Percentiles rank a stretch among this genome's conserved stretches.
Evolutionary conservation across 2,329 filamentous ascomycete genomes (phyloP).

Genomic region (Microdochium paspali): DNA sequence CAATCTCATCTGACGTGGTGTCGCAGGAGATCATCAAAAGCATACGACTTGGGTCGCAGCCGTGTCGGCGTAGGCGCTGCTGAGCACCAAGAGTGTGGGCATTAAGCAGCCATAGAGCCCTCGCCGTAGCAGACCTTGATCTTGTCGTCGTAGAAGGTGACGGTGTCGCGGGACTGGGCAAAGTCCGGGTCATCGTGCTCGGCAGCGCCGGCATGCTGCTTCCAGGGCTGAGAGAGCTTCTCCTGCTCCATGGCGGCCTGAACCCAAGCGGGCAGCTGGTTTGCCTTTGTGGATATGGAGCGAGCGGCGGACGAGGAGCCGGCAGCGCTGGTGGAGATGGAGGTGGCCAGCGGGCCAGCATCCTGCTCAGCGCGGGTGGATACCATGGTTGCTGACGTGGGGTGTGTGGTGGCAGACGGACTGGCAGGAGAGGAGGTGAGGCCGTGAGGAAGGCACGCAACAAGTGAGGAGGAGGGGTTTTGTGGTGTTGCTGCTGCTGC

Average conservation of each 20-base stretch:
- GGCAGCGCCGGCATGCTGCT: neutral
- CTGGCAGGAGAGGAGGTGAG: neutral
- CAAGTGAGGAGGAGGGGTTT: too few species aligned
- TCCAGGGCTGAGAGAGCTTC: constrained; percentile 1
- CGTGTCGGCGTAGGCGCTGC: neutral
- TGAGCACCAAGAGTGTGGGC: neutral
- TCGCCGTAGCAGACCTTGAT: constrained; percentile 2
- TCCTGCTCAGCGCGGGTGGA: neutral
- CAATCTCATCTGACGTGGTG: too few species aligned
- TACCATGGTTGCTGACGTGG: neutral
- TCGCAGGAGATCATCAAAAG: too few species aligned
- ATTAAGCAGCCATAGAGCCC: neutral
- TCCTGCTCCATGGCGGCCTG: constrained; percentile 1
- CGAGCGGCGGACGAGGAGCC: neutral
- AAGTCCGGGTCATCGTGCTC: constrained; percentile 1
- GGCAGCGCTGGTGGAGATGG: neutral
- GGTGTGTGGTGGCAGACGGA: neutral
- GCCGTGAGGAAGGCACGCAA: neutral
- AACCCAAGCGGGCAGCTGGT: neutral
- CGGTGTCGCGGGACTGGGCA: constrained; percentile 1
- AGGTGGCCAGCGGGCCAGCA: neutral
- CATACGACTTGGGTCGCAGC: neutral
- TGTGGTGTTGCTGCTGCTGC: too few species aligned
- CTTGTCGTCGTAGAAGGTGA: constrained; percentile 1
- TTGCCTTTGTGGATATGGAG: neutral